Base-by-base conservation (phyloP, 2,329 filamentous ascomycete species). In the Aspergillus flavus region DNA sequence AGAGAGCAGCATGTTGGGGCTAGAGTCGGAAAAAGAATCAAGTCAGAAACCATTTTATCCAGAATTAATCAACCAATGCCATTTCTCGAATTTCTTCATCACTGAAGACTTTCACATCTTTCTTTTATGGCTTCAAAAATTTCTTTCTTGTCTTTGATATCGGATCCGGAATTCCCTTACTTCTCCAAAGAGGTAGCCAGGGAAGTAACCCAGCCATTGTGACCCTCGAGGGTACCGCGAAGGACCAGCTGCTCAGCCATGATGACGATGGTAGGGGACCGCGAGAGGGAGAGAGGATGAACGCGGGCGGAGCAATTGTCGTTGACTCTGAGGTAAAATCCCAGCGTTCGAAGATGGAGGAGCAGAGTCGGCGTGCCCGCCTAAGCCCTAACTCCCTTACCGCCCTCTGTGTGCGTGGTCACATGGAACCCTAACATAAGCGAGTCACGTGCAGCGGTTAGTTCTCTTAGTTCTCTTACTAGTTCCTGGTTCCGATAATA, bases 1-100 rank as follows among this genome's bases (percentile, higher is more conserved):
- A 75, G 95, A 99, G 78, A 99, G 90, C 82, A 99, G 94, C 94
- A 99, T 98, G 89, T 99, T 98, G 80, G 95, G 95, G 91, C 93
- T 89, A 79, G 68, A 69, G 69, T 71, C 65, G 61, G 65, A 61
- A 52, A 67, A 67, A 62, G 61, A 68, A 62, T 65, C 58, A 67
- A 63, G 75, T 81, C 73, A 81, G 79, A 76, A 74, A 64, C 69
- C 69, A 66, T 61, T 57, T 66, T 66, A 61, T 66, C 73, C 67
- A 69, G 65, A 69, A 67, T 71, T 69, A 67, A 65, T 71, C 69
- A 67, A 64, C 54, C 58, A 65, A 58, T 58, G 46, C 53, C 54
- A 62, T 63, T 16, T 39, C 30, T 34, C 16, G 64, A 58, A 60
- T 54, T 61, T 61, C 34, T 60, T 46, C 54, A 39, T 61, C 21